phyloP scores from a whole-genome alignment of 2,329 filamentous ascomycete species.

The Knufia petricola region DNA sequence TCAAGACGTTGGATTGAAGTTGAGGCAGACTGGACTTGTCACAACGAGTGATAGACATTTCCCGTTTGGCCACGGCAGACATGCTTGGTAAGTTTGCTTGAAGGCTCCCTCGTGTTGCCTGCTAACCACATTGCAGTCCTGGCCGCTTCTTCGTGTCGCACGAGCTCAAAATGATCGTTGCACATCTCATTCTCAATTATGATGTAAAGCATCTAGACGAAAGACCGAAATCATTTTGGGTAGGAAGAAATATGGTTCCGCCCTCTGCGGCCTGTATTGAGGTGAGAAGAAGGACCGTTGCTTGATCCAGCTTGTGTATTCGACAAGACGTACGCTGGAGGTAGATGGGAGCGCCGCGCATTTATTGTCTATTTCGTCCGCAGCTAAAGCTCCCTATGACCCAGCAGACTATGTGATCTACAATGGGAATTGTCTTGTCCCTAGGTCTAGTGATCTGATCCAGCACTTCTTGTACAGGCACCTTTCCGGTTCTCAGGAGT shows the following conservation, averaged over 20 bases:
- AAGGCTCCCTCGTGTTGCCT: not conserved
- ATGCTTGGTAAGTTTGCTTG: slow-evolving; percentile 19
- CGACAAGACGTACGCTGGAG: too few species aligned
- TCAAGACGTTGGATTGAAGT: not conserved
- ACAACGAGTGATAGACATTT: slow-evolving; percentile 26
- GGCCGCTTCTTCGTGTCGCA: slow-evolving; percentile 27
- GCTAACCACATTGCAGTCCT: slow-evolving; percentile 19
- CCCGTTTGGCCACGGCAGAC: slow-evolving; percentile 30
- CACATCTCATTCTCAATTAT: slow-evolving; percentile 24
- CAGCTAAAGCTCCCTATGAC: too few species aligned
- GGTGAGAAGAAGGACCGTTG: not conserved
- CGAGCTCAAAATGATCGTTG: slow-evolving; percentile 27
- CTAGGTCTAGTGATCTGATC: too few species aligned
- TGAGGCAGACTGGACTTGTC: slow-evolving; percentile 16
- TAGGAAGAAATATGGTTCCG: slow-evolving; percentile 1
- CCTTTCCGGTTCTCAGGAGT: too few species aligned
- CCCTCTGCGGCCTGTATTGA: not conserved
- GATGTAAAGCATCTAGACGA: slow-evolving; percentile 14
- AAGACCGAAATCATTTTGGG: not conserved
- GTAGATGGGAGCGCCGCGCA: too few species aligned
- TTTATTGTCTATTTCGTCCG: too few species aligned
- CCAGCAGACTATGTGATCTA: too few species aligned
- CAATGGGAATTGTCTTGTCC: too few species aligned
- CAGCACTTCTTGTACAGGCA: too few species aligned
- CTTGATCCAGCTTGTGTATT: too few species aligned